Evolutionary conservation across 345 rosid genomes (phyloP).

Genomic region (Corymbia maculata): DNA sequence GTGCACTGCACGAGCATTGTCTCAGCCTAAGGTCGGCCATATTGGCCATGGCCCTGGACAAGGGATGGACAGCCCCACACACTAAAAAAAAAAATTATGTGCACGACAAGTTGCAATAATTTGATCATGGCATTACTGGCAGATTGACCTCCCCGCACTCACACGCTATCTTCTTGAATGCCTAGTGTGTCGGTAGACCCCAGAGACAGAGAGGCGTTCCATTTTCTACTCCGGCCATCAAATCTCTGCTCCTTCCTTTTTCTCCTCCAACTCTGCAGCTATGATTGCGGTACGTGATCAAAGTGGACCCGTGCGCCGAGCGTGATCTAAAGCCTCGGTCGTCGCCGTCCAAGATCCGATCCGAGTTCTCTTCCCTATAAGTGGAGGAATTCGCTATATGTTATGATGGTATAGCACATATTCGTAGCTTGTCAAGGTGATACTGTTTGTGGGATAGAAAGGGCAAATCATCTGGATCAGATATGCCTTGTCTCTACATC

Average conservation of each 20-base stretch:
- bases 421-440: background rate
- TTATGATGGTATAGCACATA: background rate
- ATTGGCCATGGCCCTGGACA: background rate
- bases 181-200: background rate
- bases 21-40: background rate
- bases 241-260: background rate
- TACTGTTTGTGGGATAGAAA: background rate
- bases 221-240: background rate
- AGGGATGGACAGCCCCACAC: background rate
- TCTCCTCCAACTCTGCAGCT: background rate
- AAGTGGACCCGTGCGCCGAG: background rate
- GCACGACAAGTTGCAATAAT: background rate
- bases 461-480: background rate
- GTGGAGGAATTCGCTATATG: background rate
- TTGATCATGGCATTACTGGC: background rate
- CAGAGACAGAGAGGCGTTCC: background rate
- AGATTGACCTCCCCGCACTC: background rate
- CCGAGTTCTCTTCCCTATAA: background rate
- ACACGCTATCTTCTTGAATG: background rate
- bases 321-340: background rate
- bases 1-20: background rate
- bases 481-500: constrained; percentile 68
- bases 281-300: background rate
- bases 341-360: background rate
- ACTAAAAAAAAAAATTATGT: background rate